Base-by-base conservation (phyloP, 2,329 filamentous ascomycete genomes). In the Zarea fungicola region DNA sequence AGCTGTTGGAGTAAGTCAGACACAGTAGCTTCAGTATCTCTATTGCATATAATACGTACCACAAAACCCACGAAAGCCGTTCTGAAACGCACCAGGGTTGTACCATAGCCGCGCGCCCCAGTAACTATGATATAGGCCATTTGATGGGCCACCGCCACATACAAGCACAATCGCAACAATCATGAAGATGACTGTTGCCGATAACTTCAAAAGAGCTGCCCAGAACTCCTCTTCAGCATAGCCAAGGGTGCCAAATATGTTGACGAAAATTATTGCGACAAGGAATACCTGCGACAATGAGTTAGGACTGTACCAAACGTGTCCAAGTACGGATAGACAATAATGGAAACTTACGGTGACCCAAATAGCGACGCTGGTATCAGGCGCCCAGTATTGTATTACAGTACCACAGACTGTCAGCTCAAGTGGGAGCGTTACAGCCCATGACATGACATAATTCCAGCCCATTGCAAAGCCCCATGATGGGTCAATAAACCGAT, bases 1-100 rank as follows among this genome's bases (percentile, higher is more conserved):
- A 51, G 75, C 77, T n/a, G n/a, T n/a, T n/a, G n/a, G n/a, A n/a
- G n/a, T n/a, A n/a, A n/a, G n/a, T n/a, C n/a, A n/a, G n/a, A n/a
- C n/a, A n/a, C n/a, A n/a, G n/a, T n/a, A n/a, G n/a, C n/a, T n/a
- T n/a, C n/a, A n/a, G n/a, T n/a, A n/a, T n/a, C n/a, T n/a, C n/a
- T n/a, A n/a, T n/a, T n/a, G n/a, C n/a, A n/a, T n/a, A n/a, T n/a
- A n/a, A n/a, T n/a, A n/a, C n/a, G n/a, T n/a, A n/a, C n/a, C n/a
- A 63, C 84, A 89, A 54, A 89, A 78, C 1, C 86, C 86, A 54
- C 85, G 84, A 70, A 89, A 89, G 25, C 85, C 85, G 58, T 87
- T 80, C 60, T 84, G 69, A 64, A 89, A 90, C 1, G 75, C 73
- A 18, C 75, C 75, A 0, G 75, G 70, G 21, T 74, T 60, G 47